A percentile compares a stretch with the other conserved stretches of the same genome.
Evolutionary conservation across 305 asterid species (phyloP).

Genomic region (Ajuga reptans): DNA sequence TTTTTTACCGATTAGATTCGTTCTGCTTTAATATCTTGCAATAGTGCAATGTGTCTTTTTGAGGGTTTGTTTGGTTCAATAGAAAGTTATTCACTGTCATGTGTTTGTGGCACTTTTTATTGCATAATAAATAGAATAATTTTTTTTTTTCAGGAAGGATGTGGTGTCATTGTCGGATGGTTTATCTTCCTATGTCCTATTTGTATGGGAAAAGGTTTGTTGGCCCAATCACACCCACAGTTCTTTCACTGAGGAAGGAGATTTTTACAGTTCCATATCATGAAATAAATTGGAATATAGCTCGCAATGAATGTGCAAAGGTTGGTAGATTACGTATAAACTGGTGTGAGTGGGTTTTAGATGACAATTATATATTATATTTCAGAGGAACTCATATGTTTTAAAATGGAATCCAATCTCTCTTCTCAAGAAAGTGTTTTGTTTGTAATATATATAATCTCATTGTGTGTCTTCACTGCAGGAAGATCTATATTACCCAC

Average conservation of each 20-base stretch:
- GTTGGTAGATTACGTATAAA: slow-evolving; percentile 34
- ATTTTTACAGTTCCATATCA: slow-evolving; percentile 68
- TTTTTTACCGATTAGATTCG: slow-evolving; percentile 10
- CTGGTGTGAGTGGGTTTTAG: background rate
- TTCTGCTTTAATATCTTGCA: background rate
- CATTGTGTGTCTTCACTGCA: slow-evolving; percentile 33
- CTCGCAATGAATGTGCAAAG: slow-evolving; percentile 93
- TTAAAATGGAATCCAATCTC: background rate
- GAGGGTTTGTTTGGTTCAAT: slow-evolving; percentile 5
- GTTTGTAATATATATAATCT: background rate
- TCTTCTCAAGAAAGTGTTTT: background rate
- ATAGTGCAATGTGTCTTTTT: background rate
- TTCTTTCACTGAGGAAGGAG: slow-evolving; percentile 84
- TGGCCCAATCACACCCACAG: slow-evolving; percentile 82
- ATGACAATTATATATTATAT: background rate
- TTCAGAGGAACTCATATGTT: background rate
- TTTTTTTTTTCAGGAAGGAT: slow-evolving; percentile 64
- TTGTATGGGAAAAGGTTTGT: slow-evolving; percentile 78
- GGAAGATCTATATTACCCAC: slow-evolving; percentile 99
- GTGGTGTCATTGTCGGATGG: slow-evolving; percentile 99
- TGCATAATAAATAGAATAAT: background rate
- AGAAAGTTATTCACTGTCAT: background rate
- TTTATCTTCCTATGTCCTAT: slow-evolving; percentile 93
- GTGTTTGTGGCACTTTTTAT: background rate
- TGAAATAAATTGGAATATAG: slow-evolving; percentile 73